Evolutionary conservation across 352 stramenopile genomes (phyloP).

Genomic region (Phytophthora melonis): DNA sequence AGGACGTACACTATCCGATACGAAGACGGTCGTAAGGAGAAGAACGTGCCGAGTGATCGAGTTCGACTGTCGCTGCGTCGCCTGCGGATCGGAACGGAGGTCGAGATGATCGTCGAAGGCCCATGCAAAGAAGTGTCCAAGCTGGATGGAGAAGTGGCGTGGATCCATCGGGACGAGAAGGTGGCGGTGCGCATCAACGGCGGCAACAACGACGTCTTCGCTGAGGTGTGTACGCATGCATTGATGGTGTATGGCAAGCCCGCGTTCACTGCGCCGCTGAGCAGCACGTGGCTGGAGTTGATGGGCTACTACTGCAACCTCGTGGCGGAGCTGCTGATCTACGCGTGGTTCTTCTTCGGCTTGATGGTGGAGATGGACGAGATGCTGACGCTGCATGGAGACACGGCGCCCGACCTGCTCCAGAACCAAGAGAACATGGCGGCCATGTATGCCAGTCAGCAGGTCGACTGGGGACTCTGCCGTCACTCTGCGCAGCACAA

Average conservation of each 20-base stretch:
- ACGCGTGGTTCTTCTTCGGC: constrained; percentile 69
- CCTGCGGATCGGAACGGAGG: constrained; percentile 68
- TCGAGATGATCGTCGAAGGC: constrained; percentile 79
- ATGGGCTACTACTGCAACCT: constrained; percentile 70
- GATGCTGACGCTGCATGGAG: constrained; percentile 48
- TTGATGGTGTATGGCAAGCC: constrained; percentile 72
- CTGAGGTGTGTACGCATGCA: constrained; percentile 68
- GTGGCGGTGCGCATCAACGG: constrained; percentile 69
- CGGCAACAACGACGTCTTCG: constrained; percentile 75
- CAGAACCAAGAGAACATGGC: constrained; percentile 44
- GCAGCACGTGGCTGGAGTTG: constrained; percentile 70
- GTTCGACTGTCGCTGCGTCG: constrained; percentile 65
- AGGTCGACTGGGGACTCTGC: constrained; percentile 41
- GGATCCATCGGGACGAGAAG: constrained; percentile 78
- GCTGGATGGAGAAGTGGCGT: constrained; percentile 74
- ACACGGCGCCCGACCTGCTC: constrained; percentile 42
- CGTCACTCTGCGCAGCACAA: constrained; percentile 9
- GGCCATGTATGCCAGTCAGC: constrained; percentile 39
- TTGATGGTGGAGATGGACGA: constrained; percentile 67
- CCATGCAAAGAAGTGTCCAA: constrained; percentile 79
- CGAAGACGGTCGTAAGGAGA: constrained; percentile 67
- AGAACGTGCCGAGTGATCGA: constrained; percentile 56
- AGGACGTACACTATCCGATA: constrained; percentile 69
- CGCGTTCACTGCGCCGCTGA: constrained; percentile 68
- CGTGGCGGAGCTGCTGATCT: constrained; percentile 51